Base-by-base conservation (phyloP, 768 basidiomycete species). In the Lyophyllum shimeji region DNA sequence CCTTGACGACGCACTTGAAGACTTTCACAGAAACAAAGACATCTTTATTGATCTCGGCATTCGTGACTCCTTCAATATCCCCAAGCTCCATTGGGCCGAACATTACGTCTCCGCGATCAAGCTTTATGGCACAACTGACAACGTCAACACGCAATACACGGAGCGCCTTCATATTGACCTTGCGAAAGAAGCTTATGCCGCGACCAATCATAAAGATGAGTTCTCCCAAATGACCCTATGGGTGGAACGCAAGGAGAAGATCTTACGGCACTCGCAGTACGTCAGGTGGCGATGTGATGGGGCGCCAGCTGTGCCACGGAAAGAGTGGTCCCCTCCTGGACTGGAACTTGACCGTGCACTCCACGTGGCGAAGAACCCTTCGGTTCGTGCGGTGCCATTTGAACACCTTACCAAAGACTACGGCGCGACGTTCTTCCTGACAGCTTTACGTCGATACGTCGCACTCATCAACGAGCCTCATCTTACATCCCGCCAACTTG, bases 71-170 rank as follows among this genome's bases (percentile, higher is more conserved):
- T 77, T 77, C 60, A 75, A 79, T 12, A 24, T 45, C 17, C 76
- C 75, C 0, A 81, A 81, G 57, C 57, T 80, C 1, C 77, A 79
- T 53, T 67, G 59, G 15, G 55, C 69, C 1, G 39, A 29, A 1
- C 79, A 80, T 55, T 79, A 77, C 23, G 4, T 6, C 23, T 58
- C 7, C 54, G 1, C 12, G 52, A 78, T 79, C 58, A 44, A 60
- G 25, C 43, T 51, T 5, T 61, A 63, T 34, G 78, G 79, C 0
- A 65, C 72, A 0, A 61, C 70, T 0, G 74, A 78, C 53, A 74
- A 74, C 56, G 75, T 65, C 60, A 72, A 75, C 53, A 79, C 76
- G 0, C 65, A 77, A 53, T 63, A 64, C 37, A 67, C 73, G 1
- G 75, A 80, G n/a, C n/a, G n/a, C n/a, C n/a, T n/a, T n/a, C n/a